phyloP scores from a whole-genome alignment of 192 early-diverging fungal genomes.

The Physocladia obscura region DNA sequence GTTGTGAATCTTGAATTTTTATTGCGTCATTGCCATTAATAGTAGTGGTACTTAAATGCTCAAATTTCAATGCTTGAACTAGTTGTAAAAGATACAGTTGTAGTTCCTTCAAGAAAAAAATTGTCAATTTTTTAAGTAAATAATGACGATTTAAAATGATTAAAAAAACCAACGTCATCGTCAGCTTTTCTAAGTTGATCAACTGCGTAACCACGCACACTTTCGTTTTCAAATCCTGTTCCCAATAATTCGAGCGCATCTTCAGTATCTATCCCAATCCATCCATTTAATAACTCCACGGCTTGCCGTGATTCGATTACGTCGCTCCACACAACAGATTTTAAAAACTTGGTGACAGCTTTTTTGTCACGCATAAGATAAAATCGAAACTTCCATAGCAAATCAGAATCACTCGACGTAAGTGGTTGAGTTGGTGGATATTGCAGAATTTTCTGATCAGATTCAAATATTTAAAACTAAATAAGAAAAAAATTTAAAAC shows the following conservation, averaged over 20 bases:
- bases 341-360: conserved; percentile 97
- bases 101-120: conserved; percentile 66
- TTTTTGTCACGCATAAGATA: conserved; percentile 92
- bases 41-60: too few species aligned
- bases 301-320: conserved; percentile 89
- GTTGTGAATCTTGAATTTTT: conserved; percentile 41
- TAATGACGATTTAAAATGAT: background rate
- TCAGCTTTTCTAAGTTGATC: conserved; percentile 83
- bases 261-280: conserved; percentile 92
- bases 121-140: background rate
- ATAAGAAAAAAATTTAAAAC: background rate
- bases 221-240: conserved; percentile 76
- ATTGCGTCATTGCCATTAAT: conserved; percentile 18
- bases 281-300: conserved; percentile 77
- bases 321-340: conserved; percentile 94
- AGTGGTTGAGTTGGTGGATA: conserved; percentile 90
- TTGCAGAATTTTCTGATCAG: conserved; percentile 73
- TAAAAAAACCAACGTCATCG: conserved; percentile 69
- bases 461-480: background rate
- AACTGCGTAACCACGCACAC: conserved; percentile 87
- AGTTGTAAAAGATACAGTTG: conserved; percentile 92
- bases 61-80: conserved; percentile 97
- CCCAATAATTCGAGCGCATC: conserved; percentile 95
- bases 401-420: conserved; percentile 83
- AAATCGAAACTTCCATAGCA: conserved; percentile 98